Evolutionary conservation across 192 early-diverging fungal species (phyloP), one percentile per base, ranked within the genome.

Genomic region (Podila epigama): DNA sequence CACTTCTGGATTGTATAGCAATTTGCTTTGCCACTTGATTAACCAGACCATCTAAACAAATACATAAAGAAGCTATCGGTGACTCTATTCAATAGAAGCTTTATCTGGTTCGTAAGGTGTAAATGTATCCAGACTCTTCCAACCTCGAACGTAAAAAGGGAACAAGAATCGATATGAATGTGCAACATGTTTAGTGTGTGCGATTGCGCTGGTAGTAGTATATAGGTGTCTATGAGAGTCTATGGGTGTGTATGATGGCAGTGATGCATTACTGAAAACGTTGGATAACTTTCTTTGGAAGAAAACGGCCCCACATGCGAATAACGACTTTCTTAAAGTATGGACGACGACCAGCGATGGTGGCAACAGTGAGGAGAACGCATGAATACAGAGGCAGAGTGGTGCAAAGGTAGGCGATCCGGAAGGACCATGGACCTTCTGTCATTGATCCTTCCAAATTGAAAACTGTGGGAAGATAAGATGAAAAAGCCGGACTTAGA

Each of bases 341-440:
- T 12, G 70, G 63, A 6, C 71, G 66, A 40, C 77, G 75, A 42
- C 81, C 64, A 27, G 68, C 68, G 34, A 82, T 28, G 18, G 81
- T 69, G 15, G 75, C 81, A 13, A 82, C 70, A 11, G 61, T 59
- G 25, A 79, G 53, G 5, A 82, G 58, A 32, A 82, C 68, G 29
- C 70, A 59, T 1, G 66, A 69, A 33, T 82, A 82, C 34, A 82
- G 75, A 2, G 81, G 81, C 3, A 82, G 41, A 0, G 81, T 82
- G 53, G 72, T 79, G 63, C 70, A 50, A 13, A 82, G 70, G 50
- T 82, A 82, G 1, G 70, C 55, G 48, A 82, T 41, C 22, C 81
- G 60, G 59, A 69, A 82, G 29, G 75, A 70, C 81, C 81, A 82
- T 6, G 81, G 81, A n/a, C 81, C 81, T 22, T 82, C 81, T 33